A percentile compares a stretch with the other conserved stretches of the same genome.
phyloP scores from a whole-genome alignment of 2,329 filamentous ascomycete species.

The Blastomyces parvus region DNA sequence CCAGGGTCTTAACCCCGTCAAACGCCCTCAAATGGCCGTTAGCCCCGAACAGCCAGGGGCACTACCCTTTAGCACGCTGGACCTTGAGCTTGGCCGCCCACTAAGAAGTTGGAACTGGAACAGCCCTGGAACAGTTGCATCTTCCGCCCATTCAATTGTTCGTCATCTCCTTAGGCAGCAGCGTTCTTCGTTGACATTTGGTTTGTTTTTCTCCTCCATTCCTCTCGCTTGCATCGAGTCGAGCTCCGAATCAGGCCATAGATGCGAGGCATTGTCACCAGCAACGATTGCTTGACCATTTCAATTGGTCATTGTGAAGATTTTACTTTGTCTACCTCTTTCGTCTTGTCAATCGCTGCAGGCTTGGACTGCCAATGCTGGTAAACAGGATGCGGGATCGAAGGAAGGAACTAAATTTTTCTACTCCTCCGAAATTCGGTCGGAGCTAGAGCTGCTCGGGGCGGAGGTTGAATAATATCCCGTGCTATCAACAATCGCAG shows the following conservation, averaged over 20 bases:
- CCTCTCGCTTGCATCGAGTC: neutral
- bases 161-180: neutral
- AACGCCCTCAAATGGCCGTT: neutral
- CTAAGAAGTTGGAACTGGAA: neutral
- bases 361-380: neutral
- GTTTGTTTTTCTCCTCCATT: neutral
- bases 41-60: neutral
- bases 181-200: neutral
- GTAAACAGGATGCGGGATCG: neutral
- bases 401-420: neutral
- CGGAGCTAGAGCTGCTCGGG: neutral
- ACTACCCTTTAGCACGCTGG: neutral
- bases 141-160: neutral
- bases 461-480: neutral
- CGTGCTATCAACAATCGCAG: neutral
- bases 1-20: neutral
- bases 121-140: neutral
- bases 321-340: too few species aligned
- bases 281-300: neutral
- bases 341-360: neutral
- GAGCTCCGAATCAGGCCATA: neutral
- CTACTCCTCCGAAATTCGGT: neutral
- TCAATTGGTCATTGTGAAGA: too few species aligned
- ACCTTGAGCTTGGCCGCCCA: neutral
- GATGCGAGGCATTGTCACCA: neutral